Percentiles rank a stretch among this genome's conserved stretches.
phyloP scores from a whole-genome alignment of 345 rosid genomes.

The Rhodamnia argentea region DNA sequence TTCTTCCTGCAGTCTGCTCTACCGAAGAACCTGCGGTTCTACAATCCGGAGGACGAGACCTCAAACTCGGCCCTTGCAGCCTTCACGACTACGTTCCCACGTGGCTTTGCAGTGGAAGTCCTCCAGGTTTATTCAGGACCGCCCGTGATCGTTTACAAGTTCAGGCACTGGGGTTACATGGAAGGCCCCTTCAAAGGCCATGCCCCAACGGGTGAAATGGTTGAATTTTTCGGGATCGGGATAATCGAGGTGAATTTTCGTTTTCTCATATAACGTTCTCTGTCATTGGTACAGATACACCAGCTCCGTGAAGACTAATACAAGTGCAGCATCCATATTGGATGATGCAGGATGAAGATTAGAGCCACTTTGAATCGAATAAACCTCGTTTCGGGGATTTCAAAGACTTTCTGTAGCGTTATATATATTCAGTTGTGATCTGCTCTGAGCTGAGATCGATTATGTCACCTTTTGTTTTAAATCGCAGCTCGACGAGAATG shows the following conservation, averaged over 20 bases:
- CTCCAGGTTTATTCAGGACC: conserved; percentile 51
- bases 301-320: background rate
- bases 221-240: conserved; percentile 25
- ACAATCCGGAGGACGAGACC: conserved; percentile 22
- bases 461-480: background rate
- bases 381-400: background rate
- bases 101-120: conserved; percentile 56
- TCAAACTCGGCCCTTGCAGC: conserved; percentile 14
- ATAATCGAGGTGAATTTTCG: conserved; percentile 18
- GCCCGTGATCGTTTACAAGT: conserved; percentile 44
- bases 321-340: background rate
- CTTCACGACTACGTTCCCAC: conserved; percentile 43
- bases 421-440: background rate
- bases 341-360: background rate
- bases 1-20: conserved; percentile 38
- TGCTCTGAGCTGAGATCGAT: background rate
- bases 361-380: background rate
- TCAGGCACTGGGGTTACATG: conserved; percentile 70
- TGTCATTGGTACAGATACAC: background rate
- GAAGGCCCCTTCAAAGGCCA: conserved; percentile 69
- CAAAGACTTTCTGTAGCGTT: background rate
- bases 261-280: background rate
- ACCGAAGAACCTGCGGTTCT: conserved; percentile 29
- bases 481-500: conserved; percentile 28
- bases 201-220: conserved; percentile 44